phyloP scores from a whole-genome alignment of 441 rosid species.

The Aleurites moluccanus region DNA sequence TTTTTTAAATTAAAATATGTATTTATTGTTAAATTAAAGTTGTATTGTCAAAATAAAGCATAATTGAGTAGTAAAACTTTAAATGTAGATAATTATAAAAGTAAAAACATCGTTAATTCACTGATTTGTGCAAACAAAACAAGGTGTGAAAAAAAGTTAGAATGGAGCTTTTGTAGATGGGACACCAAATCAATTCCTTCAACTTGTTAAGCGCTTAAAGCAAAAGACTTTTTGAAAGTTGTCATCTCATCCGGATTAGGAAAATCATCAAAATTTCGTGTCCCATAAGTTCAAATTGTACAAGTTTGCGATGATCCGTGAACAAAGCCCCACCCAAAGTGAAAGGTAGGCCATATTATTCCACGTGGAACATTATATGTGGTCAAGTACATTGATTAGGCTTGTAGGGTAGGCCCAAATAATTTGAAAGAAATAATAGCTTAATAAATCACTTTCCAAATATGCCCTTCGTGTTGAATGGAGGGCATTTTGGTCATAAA shows the following conservation, averaged over 20 bases:
- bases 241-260: background rate
- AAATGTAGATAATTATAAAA: too few species aligned
- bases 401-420: background rate
- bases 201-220: background rate
- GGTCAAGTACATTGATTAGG: background rate
- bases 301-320: constrained; percentile 12
- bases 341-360: background rate
- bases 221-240: background rate
- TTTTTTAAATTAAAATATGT: too few species aligned
- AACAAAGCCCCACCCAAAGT: background rate
- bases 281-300: background rate
- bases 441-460: background rate
- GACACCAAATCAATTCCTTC: background rate
- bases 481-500: background rate
- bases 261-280: background rate
- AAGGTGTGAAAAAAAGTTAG: background rate
- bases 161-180: background rate
- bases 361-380: constrained; percentile 14
- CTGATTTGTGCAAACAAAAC: too few species aligned
- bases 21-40: too few species aligned
- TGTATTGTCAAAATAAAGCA: too few species aligned
- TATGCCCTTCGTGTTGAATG: background rate
- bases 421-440: background rate
- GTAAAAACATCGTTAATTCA: too few species aligned
- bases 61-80: too few species aligned